Percentiles rank a stretch among this genome's conserved stretches.
Conservation (phyloP, 805 yeast genomes). For the Candida peoriensis region DNA sequence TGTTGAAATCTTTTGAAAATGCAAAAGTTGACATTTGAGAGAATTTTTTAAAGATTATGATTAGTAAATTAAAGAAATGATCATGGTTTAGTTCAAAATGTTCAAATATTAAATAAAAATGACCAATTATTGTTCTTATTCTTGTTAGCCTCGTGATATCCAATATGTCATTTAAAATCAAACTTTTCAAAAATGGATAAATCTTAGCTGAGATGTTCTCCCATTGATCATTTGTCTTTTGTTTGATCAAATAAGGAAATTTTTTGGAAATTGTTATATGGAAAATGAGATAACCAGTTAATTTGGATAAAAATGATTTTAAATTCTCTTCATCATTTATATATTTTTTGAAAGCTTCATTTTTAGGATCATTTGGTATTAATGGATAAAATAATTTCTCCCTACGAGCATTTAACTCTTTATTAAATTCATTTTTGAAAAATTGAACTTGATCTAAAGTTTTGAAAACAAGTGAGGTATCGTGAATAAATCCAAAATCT, state of each 20-base stretch:
- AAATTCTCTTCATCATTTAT: constrained; percentile 38
- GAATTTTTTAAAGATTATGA: constrained; percentile 53
- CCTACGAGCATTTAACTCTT: constrained; percentile 67
- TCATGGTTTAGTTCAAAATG: constrained; percentile 57
- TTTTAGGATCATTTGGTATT: constrained; percentile 37
- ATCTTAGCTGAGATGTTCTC: constrained; percentile 58
- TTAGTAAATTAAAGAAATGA: constrained; percentile 57
- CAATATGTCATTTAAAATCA: constrained; percentile 36
- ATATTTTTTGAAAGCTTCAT: constrained; percentile 23
- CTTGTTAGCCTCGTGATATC: constrained; percentile 42
- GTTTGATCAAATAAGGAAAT: constrained; percentile 54
- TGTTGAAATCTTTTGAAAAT: constrained; percentile 57
- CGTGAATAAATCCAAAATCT: constrained; percentile 70
- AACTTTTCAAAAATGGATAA: constrained; percentile 50
- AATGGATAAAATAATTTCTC: constrained; percentile 67
- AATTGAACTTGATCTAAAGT: constrained; percentile 62
- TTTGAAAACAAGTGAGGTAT: constrained; percentile 75
- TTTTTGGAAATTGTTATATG: constrained; percentile 68
- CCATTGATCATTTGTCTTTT: constrained; percentile 64
- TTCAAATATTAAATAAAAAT: constrained; percentile 72
- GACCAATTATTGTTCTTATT: constrained; percentile 47
- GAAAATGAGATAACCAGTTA: constrained; percentile 72
- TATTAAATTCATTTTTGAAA: constrained; percentile 57
- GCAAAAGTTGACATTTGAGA: constrained; percentile 49
- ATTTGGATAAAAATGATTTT: constrained; percentile 50